phyloP scores from a whole-genome alignment of 805 yeast genomes.

The Kuraishia floccosa region DNA sequence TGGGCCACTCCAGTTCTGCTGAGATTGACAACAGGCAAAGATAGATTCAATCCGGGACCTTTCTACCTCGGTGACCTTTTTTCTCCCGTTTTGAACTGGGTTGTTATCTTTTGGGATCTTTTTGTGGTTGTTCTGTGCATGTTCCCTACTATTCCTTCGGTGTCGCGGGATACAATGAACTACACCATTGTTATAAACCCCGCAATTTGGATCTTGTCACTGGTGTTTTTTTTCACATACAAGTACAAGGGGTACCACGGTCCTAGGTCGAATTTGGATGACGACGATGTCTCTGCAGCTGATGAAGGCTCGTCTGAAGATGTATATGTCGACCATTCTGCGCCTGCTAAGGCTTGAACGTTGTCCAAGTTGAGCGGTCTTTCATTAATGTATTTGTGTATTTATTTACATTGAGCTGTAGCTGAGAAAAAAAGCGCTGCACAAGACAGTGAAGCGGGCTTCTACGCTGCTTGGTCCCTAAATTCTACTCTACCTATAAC shows the following conservation, averaged over 20 bases:
- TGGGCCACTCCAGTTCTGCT: conserved; percentile 32
- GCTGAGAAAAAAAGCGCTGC: no score
- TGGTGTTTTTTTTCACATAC: conserved; percentile 10
- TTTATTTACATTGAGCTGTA: no score
- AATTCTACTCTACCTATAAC: no score
- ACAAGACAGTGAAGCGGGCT: no score
- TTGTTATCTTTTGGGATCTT: conserved; percentile 16
- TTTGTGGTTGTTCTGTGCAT: conserved; percentile 19
- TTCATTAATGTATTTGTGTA: no score
- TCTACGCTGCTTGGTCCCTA: no score
- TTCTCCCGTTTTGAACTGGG: conserved; percentile 21
- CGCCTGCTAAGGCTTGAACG: no score
- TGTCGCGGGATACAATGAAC: conserved; percentile 22
- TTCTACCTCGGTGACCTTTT: conserved; percentile 25
- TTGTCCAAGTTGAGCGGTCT: no score
- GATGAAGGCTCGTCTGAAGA: no score
- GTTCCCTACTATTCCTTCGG: conserved; percentile 26
- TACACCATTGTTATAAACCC: conserved; percentile 21
- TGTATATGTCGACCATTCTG: no score
- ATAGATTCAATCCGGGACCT: conserved; percentile 29
- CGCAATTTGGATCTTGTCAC: conserved; percentile 16
- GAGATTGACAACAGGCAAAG: conserved; percentile 26
- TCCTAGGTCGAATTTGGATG: conserved; percentile 15
- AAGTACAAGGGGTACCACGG: conserved; percentile 14
- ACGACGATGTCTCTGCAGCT: no score